Evolutionary conservation across 768 basidiomycete species (phyloP), one percentile per base, ranked within the genome.

Genomic region (Boletus insuetus): DNA sequence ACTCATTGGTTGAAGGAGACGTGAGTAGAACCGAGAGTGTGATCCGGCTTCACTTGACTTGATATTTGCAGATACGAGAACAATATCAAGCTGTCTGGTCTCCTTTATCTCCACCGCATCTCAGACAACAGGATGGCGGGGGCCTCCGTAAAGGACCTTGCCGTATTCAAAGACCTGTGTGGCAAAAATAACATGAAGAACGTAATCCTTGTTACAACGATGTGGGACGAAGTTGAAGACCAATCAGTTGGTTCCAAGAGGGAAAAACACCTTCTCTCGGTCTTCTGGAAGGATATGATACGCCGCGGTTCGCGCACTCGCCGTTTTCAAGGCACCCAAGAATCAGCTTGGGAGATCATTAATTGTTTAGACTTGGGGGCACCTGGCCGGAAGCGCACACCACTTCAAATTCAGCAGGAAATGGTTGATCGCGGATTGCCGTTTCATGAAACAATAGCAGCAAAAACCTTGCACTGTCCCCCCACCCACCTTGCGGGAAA

Each of bases 371-470:
- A 24, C 22, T 24, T 24, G 22, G 22, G 3, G 22, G 4, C 3
- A 24, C 3, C 22, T 24, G 22, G 22, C 22, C 49, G 35, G 20
- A 24, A 6, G 19, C 46, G 47, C 17, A 2, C 24, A 5, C 58
- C 61, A 8, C 44, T 63, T n/a, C 52, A 49, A 41, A 63, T 63
- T 20, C 62, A 63, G n/a, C 14, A 3, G n/a, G 62, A 63, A 44
- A 63, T 63, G 62, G 62, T 63, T 6, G 54, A 64, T 12, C 54
- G 34, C 20, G 22, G 17, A 4, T 35, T 60, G 6, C 40, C 2
- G 11, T 8, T 64, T 26, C 53, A 53, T 7, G 48, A 64, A 13
- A 64, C 62, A 7, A n/a, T 55, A 10, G 62, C 62, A n/a, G 58
- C 46, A 20, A 64, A 48, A 42, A 64, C 62, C 3, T 51, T 64